Percentiles rank a stretch among this genome's conserved stretches.
Evolutionary conservation across 129 eudicot genomes (phyloP).

Genomic region (Lactuca saligna): DNA sequence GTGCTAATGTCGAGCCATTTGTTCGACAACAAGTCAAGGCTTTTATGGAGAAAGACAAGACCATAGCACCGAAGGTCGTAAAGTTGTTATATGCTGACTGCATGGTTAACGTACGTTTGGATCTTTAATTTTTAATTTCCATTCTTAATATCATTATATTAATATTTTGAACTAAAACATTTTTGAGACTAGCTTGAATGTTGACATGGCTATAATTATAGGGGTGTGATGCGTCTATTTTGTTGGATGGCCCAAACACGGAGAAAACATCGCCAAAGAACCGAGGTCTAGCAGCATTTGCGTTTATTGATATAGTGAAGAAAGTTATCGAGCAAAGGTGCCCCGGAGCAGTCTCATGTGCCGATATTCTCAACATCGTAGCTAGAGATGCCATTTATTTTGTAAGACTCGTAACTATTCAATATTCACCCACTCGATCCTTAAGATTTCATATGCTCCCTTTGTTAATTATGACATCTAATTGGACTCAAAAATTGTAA

Average conservation of each 20-base stretch:
- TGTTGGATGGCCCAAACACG: constrained; percentile 60
- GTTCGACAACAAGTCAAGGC: constrained; percentile 53
- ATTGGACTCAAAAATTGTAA: too few species aligned
- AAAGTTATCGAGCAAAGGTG: constrained; percentile 65
- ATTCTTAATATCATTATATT: background rate
- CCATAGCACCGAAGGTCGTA: constrained; percentile 65
- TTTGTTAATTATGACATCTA: background rate
- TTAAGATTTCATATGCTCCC: background rate
- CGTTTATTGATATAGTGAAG: constrained; percentile 63
- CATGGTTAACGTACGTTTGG: constrained; percentile 75
- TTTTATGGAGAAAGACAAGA: constrained; percentile 41
- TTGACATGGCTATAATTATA: constrained; percentile 5
- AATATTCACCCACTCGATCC: background rate
- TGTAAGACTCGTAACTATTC: constrained; percentile 33
- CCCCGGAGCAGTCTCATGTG: constrained; percentile 75
- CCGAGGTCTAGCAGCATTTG: constrained; percentile 52
- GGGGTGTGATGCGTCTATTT: constrained; percentile 94
- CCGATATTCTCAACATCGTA: constrained; percentile 79
- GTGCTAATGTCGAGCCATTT: constrained; percentile 59
- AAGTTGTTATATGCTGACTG: constrained; percentile 84
- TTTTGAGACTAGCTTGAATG: background rate
- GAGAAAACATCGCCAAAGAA: constrained; percentile 70
- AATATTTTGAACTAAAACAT: background rate
- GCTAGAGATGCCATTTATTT: constrained; percentile 63
- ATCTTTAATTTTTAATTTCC: background rate